Evolutionary conservation across 2,329 filamentous ascomycete species (phyloP).

Genomic region (Lizonia empirigonia): DNA sequence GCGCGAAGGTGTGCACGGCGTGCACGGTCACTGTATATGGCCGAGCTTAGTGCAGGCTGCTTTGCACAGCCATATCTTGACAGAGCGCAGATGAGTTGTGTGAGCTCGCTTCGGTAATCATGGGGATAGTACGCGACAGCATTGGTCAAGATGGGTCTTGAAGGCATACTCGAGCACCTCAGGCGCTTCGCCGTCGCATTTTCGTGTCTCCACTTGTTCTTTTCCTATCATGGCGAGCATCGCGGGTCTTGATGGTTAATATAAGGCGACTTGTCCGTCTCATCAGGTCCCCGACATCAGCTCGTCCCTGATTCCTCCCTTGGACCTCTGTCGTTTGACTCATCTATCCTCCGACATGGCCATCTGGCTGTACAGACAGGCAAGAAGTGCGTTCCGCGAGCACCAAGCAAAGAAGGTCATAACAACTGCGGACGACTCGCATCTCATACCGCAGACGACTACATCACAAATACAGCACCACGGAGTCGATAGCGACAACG

Average conservation of each 20-base stretch:
- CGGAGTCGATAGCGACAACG: background rate
- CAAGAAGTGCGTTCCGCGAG: constrained; percentile 30
- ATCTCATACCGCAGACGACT: constrained; percentile 29
- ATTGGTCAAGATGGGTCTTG: background rate
- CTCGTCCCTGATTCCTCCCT: background rate
- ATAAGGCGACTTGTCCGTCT: background rate
- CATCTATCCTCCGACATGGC: constrained; percentile 1
- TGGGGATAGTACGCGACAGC: background rate
- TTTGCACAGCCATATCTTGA: constrained; percentile 5
- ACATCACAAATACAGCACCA: constrained; percentile 2
- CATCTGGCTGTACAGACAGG: constrained; percentile 33
- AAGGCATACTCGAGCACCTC: background rate
- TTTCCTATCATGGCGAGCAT: constrained; percentile 5
- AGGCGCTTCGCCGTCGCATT: background rate
- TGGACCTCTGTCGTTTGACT: no score
- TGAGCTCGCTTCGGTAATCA: background rate
- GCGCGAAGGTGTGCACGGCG: no score
- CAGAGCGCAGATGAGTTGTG: background rate
- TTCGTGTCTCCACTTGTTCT: background rate
- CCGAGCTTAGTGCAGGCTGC: no score
- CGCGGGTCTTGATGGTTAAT: background rate
- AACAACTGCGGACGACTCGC: constrained; percentile 31
- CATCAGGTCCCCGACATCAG: background rate
- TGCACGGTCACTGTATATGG: no score
- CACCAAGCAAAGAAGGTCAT: constrained; percentile 27